Evolutionary conservation across 1,284 basidiomycete genomes (phyloP), one percentile per base, ranked within the genome.

Genomic region (Ceratobasidium sp.): DNA sequence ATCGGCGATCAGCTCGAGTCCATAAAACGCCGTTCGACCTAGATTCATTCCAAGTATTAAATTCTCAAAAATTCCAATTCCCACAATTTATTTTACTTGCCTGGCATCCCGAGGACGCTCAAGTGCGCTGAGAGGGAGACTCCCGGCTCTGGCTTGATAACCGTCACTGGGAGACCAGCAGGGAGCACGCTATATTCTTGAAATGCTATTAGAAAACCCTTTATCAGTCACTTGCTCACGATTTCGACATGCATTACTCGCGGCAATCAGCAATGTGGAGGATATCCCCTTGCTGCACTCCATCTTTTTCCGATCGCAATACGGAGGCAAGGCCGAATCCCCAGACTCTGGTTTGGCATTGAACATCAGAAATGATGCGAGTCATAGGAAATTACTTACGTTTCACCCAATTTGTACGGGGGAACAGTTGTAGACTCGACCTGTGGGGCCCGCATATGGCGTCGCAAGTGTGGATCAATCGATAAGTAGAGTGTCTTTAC

Each of bases 181-280:
- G n/a, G n/a, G n/a, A n/a, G n/a, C n/a, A n/a, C n/a, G n/a, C n/a
- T 80, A 79, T 79, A 78, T 83, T 0, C 83, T 80, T 13, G 86
- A 25, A 75, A 72, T 35, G 79, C 67, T 60, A 6, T 77, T 34
- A 3, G 76, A 69, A 20, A 20, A 55, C 27, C 72, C 62, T 12
- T 50, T 27, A 8, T 71, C 29, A 17, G 67, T 32, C 29, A 73
- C 71, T 17, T 62, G 43, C 10, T 64, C 47, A 79, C 65, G 17
- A 1, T 29, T n/a, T n/a, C n/a, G n/a, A n/a, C n/a, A 56, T 52
- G 13, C n/a, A 34, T 13, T 4, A 20, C 42, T 22, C 31, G 52
- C 45, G 20, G 52, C 60, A 69, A n/a, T 32, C 65, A 27, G 40
- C 17, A 40, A 45, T 35, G 40, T 60, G 54, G 17, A 53, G 27